A percentile compares a stretch with the other conserved stretches of the same genome.
These are phyloP conservation scores for Cotoneaster glaucophyllus DNA, from an alignment of 306 rosid genomes.

Conservation along the genomic window DNA sequence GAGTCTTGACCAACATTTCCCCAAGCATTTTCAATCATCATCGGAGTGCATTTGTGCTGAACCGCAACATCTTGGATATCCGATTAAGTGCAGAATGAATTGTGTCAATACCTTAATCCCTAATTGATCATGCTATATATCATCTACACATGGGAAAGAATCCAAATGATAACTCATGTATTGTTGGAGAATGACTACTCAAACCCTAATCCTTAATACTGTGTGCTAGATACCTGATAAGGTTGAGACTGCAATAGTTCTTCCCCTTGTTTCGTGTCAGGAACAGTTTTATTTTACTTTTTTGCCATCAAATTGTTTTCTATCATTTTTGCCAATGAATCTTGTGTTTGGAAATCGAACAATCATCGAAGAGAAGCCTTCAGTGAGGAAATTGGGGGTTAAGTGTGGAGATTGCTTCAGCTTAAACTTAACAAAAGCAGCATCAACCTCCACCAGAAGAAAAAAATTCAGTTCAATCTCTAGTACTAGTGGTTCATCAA, in stretches of 20 bases:
- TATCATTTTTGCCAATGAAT: neutral
- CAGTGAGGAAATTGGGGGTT: neutral
- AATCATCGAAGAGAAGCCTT: neutral
- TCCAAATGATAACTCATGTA: neutral
- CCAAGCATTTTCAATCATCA: constrained; percentile 28
- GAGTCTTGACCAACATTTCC: constrained; percentile 38
- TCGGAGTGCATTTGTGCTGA: neutral
- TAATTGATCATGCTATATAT: neutral
- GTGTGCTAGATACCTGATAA: neutral
- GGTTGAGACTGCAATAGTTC: neutral
- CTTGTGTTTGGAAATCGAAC: neutral
- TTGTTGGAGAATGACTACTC: neutral
- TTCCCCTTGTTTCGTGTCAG: neutral
- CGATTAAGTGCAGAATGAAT: neutral
- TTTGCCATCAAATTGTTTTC: neutral
- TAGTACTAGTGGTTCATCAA: neutral
- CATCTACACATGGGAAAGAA: too few species aligned
- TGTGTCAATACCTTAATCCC: neutral
- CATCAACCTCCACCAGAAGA: neutral
- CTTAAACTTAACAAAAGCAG: neutral
- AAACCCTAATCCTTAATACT: neutral
- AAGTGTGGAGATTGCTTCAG: neutral
- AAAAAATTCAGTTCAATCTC: neutral
- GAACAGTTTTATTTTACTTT: neutral
- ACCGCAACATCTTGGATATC: neutral